Evolutionary conservation across 495 filamentous ascomycete species (phyloP).

Genomic region (Penicillium cosmopolitanum): DNA sequence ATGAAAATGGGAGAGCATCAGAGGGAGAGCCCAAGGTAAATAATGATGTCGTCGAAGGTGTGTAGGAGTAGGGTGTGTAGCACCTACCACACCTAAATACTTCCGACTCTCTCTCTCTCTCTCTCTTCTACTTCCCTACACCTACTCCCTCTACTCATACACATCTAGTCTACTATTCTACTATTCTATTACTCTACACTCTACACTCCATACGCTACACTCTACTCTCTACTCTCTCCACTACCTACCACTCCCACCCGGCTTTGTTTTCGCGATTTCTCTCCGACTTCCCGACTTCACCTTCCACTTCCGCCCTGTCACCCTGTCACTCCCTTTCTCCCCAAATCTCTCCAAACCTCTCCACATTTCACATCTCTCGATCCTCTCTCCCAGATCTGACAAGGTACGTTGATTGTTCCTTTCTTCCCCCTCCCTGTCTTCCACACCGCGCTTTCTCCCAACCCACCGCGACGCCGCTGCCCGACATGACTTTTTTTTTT

Average conservation of each 20-base stretch:
- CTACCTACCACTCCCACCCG: neutral
- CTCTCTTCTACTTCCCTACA: constrained; percentile 16
- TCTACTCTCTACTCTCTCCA: neutral
- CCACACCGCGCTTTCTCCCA: neutral
- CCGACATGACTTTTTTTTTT: constrained; percentile 2
- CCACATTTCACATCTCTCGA: neutral
- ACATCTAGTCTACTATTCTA: neutral
- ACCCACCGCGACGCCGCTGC: constrained; percentile 4
- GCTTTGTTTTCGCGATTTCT: neutral
- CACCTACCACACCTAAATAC: constrained; percentile 39
- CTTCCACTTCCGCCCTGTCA: neutral
- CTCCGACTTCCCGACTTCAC: constrained; percentile 2
- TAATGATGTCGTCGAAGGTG: constrained; percentile 28
- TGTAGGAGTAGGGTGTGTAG: constrained; percentile 25
- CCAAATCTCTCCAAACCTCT: neutral
- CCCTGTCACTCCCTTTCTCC: neutral
- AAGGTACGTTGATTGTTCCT: neutral
- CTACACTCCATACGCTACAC: neutral
- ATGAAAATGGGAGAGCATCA: too few relatives aligned
- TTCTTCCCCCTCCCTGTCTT: neutral
- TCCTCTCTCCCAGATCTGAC: neutral
- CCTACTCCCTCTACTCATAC: neutral
- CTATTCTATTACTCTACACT: neutral
- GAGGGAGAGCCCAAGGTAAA: neutral
- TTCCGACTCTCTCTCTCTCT: constrained; percentile 16